Evolutionary conservation across 169 alveolate genomes (phyloP).

Genomic region (Besnoitia besnoiti): DNA sequence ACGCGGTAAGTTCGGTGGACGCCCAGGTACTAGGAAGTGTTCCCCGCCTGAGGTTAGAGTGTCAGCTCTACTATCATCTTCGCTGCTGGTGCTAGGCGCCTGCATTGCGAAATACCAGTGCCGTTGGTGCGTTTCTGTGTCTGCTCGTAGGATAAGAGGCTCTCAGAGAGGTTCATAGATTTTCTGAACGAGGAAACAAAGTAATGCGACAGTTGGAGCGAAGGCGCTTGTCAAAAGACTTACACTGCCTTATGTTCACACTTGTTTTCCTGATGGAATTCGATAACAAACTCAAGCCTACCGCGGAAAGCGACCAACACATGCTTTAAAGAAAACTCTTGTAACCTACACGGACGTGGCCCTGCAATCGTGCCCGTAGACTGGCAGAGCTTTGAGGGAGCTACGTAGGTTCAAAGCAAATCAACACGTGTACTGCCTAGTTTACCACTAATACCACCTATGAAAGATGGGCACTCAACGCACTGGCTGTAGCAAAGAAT

Average conservation of each 20-base stretch:
- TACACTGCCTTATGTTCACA: no score
- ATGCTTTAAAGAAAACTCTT: no score
- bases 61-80: not conserved
- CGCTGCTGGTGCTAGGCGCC: not conserved
- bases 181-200: conserved; percentile 43
- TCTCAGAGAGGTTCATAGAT: conserved; percentile 53
- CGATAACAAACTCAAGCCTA: no score
- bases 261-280: no score
- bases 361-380: no score
- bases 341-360: no score
- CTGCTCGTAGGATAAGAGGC: conserved; percentile 34
- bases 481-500: no score
- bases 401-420: not conserved
- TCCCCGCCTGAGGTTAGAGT: not conserved
- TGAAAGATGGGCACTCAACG: no score
- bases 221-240: not conserved
- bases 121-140: not conserved
- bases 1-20: not conserved
- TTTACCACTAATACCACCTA: no score
- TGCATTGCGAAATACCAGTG: not conserved
- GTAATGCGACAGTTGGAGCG: not conserved
- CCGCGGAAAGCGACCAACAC: no score
- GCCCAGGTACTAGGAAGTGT: not conserved
- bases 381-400: no score
- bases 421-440: not conserved